phyloP scores from a whole-genome alignment of 2,329 filamentous ascomycete species.

The Geosmithia flava region DNA sequence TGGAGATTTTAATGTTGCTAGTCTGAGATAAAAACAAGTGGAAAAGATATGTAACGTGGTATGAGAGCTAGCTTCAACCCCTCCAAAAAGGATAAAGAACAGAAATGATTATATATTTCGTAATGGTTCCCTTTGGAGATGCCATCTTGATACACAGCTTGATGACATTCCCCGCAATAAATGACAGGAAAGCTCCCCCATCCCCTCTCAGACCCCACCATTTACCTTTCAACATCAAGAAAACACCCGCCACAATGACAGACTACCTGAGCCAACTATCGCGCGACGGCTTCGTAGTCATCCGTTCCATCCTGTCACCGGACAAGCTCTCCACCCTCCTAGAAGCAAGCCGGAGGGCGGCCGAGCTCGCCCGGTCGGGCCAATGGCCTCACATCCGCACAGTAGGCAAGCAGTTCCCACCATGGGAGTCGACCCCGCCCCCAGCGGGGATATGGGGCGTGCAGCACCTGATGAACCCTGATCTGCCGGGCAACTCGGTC shows the following conservation, averaged over 20 bases:
- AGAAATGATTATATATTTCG: too few species aligned
- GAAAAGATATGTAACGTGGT: too few species aligned
- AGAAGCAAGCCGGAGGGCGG: constrained; percentile 42
- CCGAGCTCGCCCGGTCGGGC: constrained; percentile 51
- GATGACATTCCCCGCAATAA: too few species aligned
- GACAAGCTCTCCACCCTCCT: constrained; percentile 47
- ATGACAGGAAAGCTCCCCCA: too few species aligned
- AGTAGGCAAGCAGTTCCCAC: constrained; percentile 82
- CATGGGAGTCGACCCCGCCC: constrained; percentile 53
- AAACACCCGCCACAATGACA: not conserved
- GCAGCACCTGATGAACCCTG: constrained; percentile 71
- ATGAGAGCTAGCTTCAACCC: too few species aligned
- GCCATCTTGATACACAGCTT: too few species aligned
- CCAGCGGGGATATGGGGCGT: constrained; percentile 74
- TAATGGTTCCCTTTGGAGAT: too few species aligned
- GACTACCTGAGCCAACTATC: constrained; percentile 38
- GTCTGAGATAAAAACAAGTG: too few species aligned
- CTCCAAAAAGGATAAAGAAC: too few species aligned
- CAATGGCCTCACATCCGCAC: constrained; percentile 74
- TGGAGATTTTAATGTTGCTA: too few species aligned
- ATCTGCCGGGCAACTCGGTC: constrained; percentile 44
- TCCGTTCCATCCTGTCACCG: constrained; percentile 50
- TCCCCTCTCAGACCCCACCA: not conserved
- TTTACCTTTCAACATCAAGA: not conserved
- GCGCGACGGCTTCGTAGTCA: constrained; percentile 62